Conservation (phyloP, 2,329 filamentous ascomycete species). For the Fusarium solani-melongenae region DNA sequence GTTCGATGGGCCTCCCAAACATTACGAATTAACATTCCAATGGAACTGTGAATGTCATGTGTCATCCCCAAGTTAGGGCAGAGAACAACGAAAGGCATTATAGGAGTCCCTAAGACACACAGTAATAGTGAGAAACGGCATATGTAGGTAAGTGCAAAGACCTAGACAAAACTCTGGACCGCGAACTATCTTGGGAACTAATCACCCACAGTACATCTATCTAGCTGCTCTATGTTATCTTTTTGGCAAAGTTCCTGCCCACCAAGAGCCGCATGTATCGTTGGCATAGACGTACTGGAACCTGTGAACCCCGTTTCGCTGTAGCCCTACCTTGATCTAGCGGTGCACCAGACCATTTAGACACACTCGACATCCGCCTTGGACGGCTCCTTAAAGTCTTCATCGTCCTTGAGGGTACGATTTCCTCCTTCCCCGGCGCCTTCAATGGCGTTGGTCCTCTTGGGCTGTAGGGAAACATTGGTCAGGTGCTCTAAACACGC, state of each 20-base stretch:
- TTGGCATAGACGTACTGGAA: neutral
- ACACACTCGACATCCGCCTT: neutral
- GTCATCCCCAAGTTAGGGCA: no score
- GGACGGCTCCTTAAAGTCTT: neutral
- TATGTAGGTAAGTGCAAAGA: no score
- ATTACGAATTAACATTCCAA: no score
- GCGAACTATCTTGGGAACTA: neutral
- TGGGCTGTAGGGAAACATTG: neutral
- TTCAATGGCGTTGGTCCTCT: neutral
- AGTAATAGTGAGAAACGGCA: no score
- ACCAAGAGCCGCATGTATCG: neutral
- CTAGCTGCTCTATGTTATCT: neutral
- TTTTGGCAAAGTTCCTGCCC: neutral
- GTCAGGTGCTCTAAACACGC: neutral
- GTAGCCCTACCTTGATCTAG: no score
- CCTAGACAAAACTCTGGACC: neutral
- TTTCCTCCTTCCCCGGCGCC: neutral
- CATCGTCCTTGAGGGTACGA: neutral
- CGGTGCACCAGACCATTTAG: neutral
- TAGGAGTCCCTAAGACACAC: no score
- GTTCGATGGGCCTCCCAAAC: no score
- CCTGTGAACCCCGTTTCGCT: neutral
- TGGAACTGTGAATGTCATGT: no score
- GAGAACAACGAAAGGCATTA: no score
- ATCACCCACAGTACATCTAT: neutral